Percentiles rank a stretch among this genome's conserved stretches.
Conservation (phyloP, 2,329 filamentous ascomycete genomes). For the Spiromastix sp. region DNA sequence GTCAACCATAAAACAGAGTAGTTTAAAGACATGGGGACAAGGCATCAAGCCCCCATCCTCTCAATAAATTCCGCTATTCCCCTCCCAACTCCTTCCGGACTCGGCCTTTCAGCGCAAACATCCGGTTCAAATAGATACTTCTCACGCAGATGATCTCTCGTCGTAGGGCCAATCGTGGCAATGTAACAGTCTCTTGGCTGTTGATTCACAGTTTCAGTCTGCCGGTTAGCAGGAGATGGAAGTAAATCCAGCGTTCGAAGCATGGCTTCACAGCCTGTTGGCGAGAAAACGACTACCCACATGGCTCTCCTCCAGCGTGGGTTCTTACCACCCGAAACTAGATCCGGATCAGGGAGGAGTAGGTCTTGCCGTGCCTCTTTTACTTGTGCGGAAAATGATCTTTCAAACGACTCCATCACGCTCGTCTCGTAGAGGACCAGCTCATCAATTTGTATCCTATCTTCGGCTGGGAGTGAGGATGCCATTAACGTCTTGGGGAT, state of each 20-base stretch:
- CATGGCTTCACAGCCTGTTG: slow-evolving; percentile 53
- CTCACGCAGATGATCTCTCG: slow-evolving; percentile 56
- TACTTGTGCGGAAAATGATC: slow-evolving; percentile 50
- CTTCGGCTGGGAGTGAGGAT: slow-evolving; percentile 35
- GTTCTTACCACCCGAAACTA: slow-evolving; percentile 8
- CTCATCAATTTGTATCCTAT: slow-evolving; percentile 61
- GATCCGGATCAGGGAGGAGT: slow-evolving; percentile 13
- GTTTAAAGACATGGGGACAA: too few species aligned
- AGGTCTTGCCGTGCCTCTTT: slow-evolving; percentile 7
- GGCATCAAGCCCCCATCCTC: neutral
- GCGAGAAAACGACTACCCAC: slow-evolving; percentile 45
- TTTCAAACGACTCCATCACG: slow-evolving; percentile 67
- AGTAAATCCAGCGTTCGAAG: slow-evolving; percentile 42
- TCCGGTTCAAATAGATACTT: slow-evolving; percentile 36
- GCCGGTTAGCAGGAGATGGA: too few species aligned
- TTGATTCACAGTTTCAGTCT: slow-evolving; percentile 12
- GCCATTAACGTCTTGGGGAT: slow-evolving; percentile 73
- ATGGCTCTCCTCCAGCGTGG: slow-evolving; percentile 10
- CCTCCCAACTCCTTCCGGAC: slow-evolving; percentile 63
- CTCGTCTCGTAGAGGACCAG: slow-evolving; percentile 78
- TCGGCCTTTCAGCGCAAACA: slow-evolving; percentile 68
- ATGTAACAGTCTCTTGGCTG: slow-evolving; percentile 49
- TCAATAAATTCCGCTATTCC: slow-evolving; percentile 50
- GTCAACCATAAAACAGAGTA: too few species aligned
- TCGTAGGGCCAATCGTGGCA: slow-evolving; percentile 90